phyloP scores from a whole-genome alignment of 345 rosid genomes.

The Murraya koenigii region DNA sequence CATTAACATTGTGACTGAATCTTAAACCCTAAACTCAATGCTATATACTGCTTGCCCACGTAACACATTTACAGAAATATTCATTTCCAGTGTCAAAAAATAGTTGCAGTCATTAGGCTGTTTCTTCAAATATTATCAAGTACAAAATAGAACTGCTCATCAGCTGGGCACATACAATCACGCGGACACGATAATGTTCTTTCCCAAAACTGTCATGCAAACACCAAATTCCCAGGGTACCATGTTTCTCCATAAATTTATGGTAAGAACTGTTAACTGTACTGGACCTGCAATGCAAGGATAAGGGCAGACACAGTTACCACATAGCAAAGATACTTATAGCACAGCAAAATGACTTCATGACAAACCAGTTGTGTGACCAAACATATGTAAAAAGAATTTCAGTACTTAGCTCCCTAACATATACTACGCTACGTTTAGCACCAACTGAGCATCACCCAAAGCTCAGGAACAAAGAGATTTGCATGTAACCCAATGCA shows the following conservation, averaged over 20 bases:
- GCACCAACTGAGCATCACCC: background rate
- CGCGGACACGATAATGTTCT: background rate
- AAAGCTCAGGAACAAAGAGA: background rate
- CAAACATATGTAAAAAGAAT: background rate
- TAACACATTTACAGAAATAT: too few species aligned
- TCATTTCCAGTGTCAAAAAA: background rate
- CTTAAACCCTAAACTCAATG: too few species aligned
- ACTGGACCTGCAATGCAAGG: conserved; percentile 4
- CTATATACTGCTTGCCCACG: too few species aligned
- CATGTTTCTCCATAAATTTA: background rate
- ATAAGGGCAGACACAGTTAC: background rate
- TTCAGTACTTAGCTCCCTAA: background rate
- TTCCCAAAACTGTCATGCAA: background rate
- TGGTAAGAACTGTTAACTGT: background rate
- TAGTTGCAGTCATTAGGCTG: background rate
- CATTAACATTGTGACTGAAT: too few species aligned
- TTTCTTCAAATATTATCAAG: background rate
- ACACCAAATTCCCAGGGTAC: background rate
- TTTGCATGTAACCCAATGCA: background rate
- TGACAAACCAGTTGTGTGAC: background rate
- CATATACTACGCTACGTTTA: background rate
- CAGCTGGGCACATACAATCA: background rate
- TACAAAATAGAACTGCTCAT: background rate
- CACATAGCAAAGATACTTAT: background rate
- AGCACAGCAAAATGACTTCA: background rate